Base-by-base conservation (phyloP, 2,329 filamentous ascomycete species). In the Penicillium polonicum region DNA sequence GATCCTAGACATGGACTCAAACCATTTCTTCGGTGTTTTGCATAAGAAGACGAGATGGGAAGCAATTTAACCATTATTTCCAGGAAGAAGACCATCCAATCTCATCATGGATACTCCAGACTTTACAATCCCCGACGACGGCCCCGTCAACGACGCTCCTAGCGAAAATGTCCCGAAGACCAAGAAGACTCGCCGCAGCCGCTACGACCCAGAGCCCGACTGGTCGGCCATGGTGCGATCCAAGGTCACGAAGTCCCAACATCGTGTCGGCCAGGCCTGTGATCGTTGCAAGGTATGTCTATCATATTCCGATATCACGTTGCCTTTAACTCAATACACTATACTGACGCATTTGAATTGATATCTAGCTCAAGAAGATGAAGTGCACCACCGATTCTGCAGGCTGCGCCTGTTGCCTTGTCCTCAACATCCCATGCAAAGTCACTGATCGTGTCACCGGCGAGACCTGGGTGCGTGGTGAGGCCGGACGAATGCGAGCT, bases 131-230 rank as follows among this genome's bases (percentile, higher is more conserved):
- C 42, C 35, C 8, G 33, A 21, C 35, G 33, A 38, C 13, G 21
- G 21, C 13, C 21, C 2, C 21, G 15, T 41, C 21, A 76, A 74
- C 57, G 82, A 38, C 10, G 13, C 85, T 5, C 21, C 27, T 13
- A 35, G 27, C 13, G 36, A 53, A 15, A 27, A 17, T 9, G 74
- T 10, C 23, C 33, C 60, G 7, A 48, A 49, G 45, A 12, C 27
- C 33, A 65, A 65, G 48, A 67, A 64, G 38, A 57, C 46, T 23
- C 60, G 64, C 19, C 64, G 65, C 50, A 51, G 57, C 27, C 60
- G 63, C 50, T 55, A 65, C 45, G 61, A 64, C 10, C 63, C 66
- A 2, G 65, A 67, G 46, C 66, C 58, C 31, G 62, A 70, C 54
- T 67, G 65, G 49, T 67, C 66, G 2, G 63, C 48, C 9, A 58